A percentile compares a stretch with the other conserved stretches of the same genome.
Conservation (phyloP, 2,329 filamentous ascomycete species). For the Aplosporella prunicola region DNA sequence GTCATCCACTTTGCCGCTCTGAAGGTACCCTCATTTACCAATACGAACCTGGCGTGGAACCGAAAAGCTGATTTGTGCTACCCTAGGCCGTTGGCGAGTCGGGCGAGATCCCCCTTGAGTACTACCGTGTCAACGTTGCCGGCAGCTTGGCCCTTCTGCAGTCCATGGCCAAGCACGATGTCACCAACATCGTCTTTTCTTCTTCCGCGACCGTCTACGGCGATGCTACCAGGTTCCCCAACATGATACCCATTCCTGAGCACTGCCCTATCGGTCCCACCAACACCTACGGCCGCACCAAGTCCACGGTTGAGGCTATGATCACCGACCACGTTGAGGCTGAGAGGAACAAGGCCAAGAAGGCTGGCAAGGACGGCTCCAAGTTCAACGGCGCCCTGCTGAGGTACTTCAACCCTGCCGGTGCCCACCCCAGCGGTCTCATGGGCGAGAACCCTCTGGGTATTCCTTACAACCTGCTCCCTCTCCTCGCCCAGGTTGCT, state of each 20-base stretch:
- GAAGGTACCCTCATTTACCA: constrained; percentile 61
- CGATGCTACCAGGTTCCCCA: constrained; percentile 86
- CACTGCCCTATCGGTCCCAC: constrained; percentile 92
- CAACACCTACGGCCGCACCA: constrained; percentile 96
- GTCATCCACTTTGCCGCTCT: constrained; percentile 98
- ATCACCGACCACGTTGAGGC: constrained; percentile 87
- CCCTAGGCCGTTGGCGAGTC: constrained; percentile 94
- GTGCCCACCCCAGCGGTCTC: constrained; percentile 86
- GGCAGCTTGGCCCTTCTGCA: constrained; percentile 81
- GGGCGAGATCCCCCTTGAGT: constrained; percentile 85
- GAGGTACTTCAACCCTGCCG: constrained; percentile 96
- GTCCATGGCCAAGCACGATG: constrained; percentile 81
- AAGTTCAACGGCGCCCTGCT: constrained; percentile 90
- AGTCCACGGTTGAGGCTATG: constrained; percentile 81
- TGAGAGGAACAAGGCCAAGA: constrained; percentile 72
- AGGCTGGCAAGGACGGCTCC: constrained; percentile 56
- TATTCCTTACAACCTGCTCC: constrained; percentile 90
- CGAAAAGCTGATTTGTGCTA: constrained; percentile 7
- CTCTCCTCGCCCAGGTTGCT: constrained; percentile 88
- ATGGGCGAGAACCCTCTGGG: constrained; percentile 98
- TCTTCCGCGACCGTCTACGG: constrained; percentile 97
- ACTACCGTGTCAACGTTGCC: constrained; percentile 94
- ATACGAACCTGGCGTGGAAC: not conserved
- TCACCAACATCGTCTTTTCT: constrained; percentile 96
- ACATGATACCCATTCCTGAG: constrained; percentile 99